A percentile compares a stretch with the other conserved stretches of the same genome.
These are phyloP conservation scores for Aspergillaceae sp. DNA, from an alignment of 2,329 filamentous ascomycete genomes.

Conservation along the genomic window DNA sequence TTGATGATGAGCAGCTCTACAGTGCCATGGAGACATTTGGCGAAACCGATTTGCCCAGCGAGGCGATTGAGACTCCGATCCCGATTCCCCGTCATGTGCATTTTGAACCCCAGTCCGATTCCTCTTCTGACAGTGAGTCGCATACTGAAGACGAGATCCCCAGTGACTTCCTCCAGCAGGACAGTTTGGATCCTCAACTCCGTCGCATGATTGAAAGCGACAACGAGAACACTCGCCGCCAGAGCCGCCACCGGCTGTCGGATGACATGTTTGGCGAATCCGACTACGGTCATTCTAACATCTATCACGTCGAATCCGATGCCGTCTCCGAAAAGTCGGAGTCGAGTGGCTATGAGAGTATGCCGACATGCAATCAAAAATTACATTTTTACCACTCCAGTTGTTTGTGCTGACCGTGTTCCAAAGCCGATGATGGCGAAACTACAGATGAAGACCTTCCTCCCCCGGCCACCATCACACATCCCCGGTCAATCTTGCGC, in stretches of 20 bases:
- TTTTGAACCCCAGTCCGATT: conserved; percentile 56
- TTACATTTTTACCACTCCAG: conserved; percentile 6
- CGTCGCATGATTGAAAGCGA: conserved; percentile 66
- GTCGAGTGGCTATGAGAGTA: conserved; percentile 53
- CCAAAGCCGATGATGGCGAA: conserved; percentile 50
- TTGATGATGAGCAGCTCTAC: conserved; percentile 37
- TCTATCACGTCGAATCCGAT: conserved; percentile 40
- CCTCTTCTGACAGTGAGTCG: conserved; percentile 51
- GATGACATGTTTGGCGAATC: conserved; percentile 32
- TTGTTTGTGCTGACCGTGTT: conserved; percentile 37
- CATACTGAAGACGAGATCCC: conserved; percentile 56
- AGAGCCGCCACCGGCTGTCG: conserved; percentile 17
- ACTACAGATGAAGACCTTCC: conserved; percentile 52
- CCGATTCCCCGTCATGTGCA: conserved; percentile 54
- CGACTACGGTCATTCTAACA: conserved; percentile 34
- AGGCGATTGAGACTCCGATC: conserved; percentile 35
- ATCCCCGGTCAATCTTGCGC: conserved; percentile 43
- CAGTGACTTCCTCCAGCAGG: conserved; percentile 70
- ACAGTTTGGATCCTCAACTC: conserved; percentile 61
- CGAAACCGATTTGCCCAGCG: conserved; percentile 28
- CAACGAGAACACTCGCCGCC: conserved; percentile 23
- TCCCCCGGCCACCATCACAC: conserved; percentile 40
- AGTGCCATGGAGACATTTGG: conserved; percentile 31
- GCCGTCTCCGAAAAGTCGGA: conserved; percentile 28
- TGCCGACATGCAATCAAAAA: conserved; percentile 25